Conservation (phyloP, 139 green algal species). For the Tetradesmus lagerheimii region DNA sequence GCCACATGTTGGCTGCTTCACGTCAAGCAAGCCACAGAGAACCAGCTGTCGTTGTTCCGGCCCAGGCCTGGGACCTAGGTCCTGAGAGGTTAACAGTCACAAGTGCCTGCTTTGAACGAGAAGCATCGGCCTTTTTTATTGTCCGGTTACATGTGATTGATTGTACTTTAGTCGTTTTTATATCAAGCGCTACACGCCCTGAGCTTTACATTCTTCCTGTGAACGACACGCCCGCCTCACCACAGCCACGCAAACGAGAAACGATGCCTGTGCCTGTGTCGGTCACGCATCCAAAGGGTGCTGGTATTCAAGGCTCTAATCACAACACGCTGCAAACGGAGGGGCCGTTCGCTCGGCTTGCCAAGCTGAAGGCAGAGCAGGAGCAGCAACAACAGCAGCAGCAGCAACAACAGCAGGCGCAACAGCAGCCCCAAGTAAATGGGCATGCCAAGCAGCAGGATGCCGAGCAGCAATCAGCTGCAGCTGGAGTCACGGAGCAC, state of each 20-base stretch:
- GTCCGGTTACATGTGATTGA: not conserved
- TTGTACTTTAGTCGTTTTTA: not conserved
- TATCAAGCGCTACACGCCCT: not conserved
- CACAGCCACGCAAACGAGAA: not conserved
- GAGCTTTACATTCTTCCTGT: not conserved
- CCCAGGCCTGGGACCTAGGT: not conserved
- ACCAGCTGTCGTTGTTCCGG: not conserved
- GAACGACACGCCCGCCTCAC: conserved; percentile 5
- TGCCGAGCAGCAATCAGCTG: not conserved
- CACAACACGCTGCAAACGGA: conserved; percentile 47
- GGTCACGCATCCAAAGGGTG: conserved; percentile 54
- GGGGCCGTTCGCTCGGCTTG: conserved; percentile 63
- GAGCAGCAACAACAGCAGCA: conserved; percentile 12
- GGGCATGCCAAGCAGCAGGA: not conserved
- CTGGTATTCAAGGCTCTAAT: conserved; percentile 49
- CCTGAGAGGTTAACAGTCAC: conserved; percentile 1
- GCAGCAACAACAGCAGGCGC: not conserved
- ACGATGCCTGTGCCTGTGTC: conserved; percentile 71
- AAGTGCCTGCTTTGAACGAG: not conserved
- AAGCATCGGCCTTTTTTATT: not conserved
- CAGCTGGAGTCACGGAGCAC: not conserved
- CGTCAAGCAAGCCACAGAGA: not conserved
- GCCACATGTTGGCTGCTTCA: too few relatives aligned
- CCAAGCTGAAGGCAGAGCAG: conserved; percentile 12
- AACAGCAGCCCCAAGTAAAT: conserved; percentile 22